Evolutionary conservation across 1,284 basidiomycete species (phyloP).

Genomic region (Irpex sp.): DNA sequence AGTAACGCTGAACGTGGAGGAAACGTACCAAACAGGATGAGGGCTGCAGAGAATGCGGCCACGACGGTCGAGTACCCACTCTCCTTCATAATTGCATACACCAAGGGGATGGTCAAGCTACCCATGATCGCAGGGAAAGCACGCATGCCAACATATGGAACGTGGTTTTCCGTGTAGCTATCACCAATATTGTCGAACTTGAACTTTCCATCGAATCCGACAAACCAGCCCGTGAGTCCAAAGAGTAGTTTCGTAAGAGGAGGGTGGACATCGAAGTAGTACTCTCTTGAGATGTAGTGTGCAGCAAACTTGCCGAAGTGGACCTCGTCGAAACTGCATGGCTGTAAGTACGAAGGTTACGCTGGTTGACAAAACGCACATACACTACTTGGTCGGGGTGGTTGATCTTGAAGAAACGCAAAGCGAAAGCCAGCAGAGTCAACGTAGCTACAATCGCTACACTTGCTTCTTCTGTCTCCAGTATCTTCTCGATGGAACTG

Average conservation of each 20-base stretch:
- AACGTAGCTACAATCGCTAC: conserved; percentile 52
- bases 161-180: conserved; percentile 80
- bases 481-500: conserved; percentile 50
- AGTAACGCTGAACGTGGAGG: too few species aligned
- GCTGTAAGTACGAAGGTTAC: neutral
- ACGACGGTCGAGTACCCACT: conserved; percentile 90
- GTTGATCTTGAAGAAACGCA: conserved; percentile 92
- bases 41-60: conserved; percentile 79
- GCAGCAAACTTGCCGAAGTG: conserved; percentile 95
- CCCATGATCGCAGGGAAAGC: conserved; percentile 89
- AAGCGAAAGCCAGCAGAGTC: conserved; percentile 69
- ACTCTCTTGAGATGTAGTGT: conserved; percentile 86
- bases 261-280: conserved; percentile 99
- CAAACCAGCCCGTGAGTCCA: conserved; percentile 91
- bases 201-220: conserved; percentile 93
- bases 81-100: conserved; percentile 97
- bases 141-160: conserved; percentile 93
- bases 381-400: conserved; percentile 94
- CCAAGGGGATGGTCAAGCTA: conserved; percentile 82
- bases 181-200: conserved; percentile 95
- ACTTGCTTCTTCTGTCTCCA: conserved; percentile 59
- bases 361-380: conserved; percentile 28
- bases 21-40: conserved; percentile 81
- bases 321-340: conserved; percentile 86
- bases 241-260: conserved; percentile 93